These are phyloP conservation scores for Malassezia obtusa DNA, from an alignment of 1,284 basidiomycete genomes.

Conservation along the genomic window DNA sequence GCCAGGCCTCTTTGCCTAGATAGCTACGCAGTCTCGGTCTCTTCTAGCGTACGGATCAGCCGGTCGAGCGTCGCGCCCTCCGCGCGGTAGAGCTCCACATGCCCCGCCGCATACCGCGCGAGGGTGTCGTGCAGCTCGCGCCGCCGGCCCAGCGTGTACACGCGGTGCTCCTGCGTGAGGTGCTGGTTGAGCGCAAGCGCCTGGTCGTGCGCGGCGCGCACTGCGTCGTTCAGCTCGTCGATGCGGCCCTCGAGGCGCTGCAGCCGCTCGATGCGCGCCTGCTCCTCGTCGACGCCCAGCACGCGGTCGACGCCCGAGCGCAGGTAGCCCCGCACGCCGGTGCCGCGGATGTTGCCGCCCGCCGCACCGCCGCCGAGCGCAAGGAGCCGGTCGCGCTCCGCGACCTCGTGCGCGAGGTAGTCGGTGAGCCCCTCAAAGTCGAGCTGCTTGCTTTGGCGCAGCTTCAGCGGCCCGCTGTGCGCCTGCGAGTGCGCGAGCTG, in stretches of 20 bases:
- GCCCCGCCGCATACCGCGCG: conserved; percentile 74
- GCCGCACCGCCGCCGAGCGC: conserved; percentile 35
- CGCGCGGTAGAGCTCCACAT: conserved; percentile 67
- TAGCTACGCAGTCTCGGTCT: neutral
- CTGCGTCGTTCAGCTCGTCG: conserved; percentile 94
- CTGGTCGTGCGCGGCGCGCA: conserved; percentile 85
- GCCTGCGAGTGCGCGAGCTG: conserved; percentile 77
- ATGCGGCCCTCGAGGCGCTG: conserved; percentile 83
- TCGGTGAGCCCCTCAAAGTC: conserved; percentile 96
- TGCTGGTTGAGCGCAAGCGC: conserved; percentile 90
- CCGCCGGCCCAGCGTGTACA: conserved; percentile 82
- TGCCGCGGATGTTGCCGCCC: conserved; percentile 54
- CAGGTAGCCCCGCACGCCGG: conserved; percentile 69
- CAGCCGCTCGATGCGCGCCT: conserved; percentile 83
- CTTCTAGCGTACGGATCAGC: conserved; percentile 8
- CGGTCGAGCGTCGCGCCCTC: conserved; percentile 19
- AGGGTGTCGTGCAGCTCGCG: conserved; percentile 93
- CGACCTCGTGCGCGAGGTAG: conserved; percentile 79
- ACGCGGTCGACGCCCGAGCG: conserved; percentile 84
- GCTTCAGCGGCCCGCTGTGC: conserved; percentile 78
- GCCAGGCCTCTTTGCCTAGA: conserved; percentile 11
- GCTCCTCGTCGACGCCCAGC: conserved; percentile 83
- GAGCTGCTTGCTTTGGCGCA: conserved; percentile 94
- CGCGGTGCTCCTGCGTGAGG: conserved; percentile 74
- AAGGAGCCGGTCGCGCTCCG: conserved; percentile 74